These are phyloP conservation scores for Tetrahymena borealis DNA, from an alignment of 73 alveolate species.

Conservation along the genomic window DNA sequence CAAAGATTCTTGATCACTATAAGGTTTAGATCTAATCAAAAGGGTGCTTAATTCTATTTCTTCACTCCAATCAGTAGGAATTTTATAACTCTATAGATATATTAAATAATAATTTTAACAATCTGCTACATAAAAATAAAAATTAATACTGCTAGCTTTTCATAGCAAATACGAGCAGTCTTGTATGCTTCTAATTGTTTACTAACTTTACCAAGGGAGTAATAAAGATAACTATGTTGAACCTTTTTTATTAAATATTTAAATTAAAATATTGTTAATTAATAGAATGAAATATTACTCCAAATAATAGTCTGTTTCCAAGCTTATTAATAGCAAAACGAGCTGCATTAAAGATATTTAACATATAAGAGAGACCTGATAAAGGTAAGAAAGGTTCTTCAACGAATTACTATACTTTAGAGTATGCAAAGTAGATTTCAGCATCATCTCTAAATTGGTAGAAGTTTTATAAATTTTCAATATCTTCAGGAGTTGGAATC, in stretches of 20 bases:
- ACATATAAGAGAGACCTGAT: conserved; percentile 18
- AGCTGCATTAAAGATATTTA: conserved; percentile 32
- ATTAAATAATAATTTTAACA: neutral
- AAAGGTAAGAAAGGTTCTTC: conserved; percentile 40
- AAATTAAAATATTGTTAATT: neutral
- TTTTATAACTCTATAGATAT: conserved; percentile 10
- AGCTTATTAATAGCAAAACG: conserved; percentile 10
- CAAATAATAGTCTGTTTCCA: conserved; percentile 10
- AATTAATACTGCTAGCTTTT: conserved; percentile 7
- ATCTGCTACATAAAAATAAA: neutral
- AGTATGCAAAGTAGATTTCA: neutral
- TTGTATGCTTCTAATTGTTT: neutral
- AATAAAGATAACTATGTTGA: conserved; percentile 24
- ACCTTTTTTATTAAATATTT: neutral
- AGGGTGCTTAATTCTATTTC: conserved; percentile 24
- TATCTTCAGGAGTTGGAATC: neutral
- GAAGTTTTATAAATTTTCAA: neutral
- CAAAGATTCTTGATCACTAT: conserved; percentile 9
- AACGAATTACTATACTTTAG: conserved; percentile 13
- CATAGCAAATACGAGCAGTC: conserved; percentile 37
- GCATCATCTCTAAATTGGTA: neutral
- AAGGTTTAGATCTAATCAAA: conserved; percentile 29
- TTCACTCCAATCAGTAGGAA: conserved; percentile 49
- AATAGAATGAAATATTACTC: neutral
- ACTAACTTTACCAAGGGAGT: conserved; percentile 18